Evolutionary conservation across 176 grass and related monocot genomes (phyloP), one percentile per base, ranked within the genome.

Genomic region (Otatea glauca): DNA sequence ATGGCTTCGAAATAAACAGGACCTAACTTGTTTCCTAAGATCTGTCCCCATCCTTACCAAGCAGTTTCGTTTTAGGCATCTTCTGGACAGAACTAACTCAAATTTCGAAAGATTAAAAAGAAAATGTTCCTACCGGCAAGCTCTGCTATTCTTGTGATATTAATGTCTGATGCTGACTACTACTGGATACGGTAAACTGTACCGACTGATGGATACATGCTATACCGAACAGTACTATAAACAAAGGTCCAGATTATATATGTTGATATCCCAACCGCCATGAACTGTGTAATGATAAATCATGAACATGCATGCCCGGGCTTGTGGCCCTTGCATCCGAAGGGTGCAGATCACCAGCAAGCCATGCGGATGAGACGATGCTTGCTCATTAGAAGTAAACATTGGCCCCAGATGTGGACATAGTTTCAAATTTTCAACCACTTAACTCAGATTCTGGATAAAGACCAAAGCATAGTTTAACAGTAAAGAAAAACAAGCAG

Each of bases 221-320:
- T 61, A 38, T 45, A 63, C 34, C 44, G 9, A 54, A 70, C 77
- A 79, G 59, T 59, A 61, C n/a, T 5, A 18, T 65, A 35, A 25
- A 44, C 64, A 81, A 44, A 24, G 81, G 62, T 29, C 49, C 29
- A 73, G 87, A 79, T 48, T 10, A 7, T 60, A 20, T 41, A 54
- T 50, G 54, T 68, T 35, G 71, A 85, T 76, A 55, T 50, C 70
- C 16, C 77, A 89, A 85, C 88, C 41, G 81, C 53, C 70, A 4
- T 70, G 63, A 76, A 65, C 14, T 37, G 8, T n/a, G 7, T 45
- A 76, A 51, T 65, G 13, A 35, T 54, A 20, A 8, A 58, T 73
- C 77, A 75, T 7, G n/a, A 89, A 54, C 63, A 42, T 62, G 50
- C 27, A 85, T 69, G 60, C 41, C 42, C 53, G 41, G 78, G 85